These are phyloP conservation scores for Phlebopus sp. DNA, from an alignment of 1,284 basidiomycete genomes.

Conservation along the genomic window DNA sequence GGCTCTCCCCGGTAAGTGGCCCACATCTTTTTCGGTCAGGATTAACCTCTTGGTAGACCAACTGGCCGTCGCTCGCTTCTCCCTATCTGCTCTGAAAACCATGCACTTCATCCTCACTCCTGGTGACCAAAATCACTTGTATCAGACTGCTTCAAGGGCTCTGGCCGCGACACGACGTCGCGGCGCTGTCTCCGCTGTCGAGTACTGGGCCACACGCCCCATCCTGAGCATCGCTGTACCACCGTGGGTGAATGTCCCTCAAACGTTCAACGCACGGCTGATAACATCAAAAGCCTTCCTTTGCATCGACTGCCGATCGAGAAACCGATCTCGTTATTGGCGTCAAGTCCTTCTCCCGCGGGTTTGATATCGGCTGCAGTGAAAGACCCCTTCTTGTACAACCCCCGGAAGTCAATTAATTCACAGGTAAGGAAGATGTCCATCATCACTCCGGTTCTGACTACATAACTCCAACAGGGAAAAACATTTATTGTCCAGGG, in stretches of 20 bases:
- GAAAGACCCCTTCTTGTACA: slow-evolving; percentile 85
- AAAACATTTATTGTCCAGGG: slow-evolving; percentile 76
- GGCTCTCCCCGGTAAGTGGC: slow-evolving; percentile 75
- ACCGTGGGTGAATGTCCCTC: slow-evolving; percentile 50
- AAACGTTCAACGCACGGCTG: slow-evolving; percentile 1
- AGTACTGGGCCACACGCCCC: slow-evolving; percentile 83
- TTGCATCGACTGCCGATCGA: slow-evolving; percentile 70
- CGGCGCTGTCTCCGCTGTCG: slow-evolving; percentile 65
- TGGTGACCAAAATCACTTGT: slow-evolving; percentile 77
- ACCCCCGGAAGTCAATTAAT: slow-evolving; percentile 65
- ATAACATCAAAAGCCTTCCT: slow-evolving; percentile 53
- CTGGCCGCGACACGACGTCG: slow-evolving; percentile 71
- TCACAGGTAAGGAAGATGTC: slow-evolving; percentile 50
- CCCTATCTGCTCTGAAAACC: slow-evolving; percentile 72
- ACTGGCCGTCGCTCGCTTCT: slow-evolving; percentile 72
- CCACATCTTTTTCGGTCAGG: slow-evolving; percentile 7
- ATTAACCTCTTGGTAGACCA: slow-evolving; percentile 54
- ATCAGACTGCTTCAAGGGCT: slow-evolving; percentile 66
- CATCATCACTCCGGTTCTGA: slow-evolving; percentile 2
- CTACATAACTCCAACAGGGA: slow-evolving; percentile 34
- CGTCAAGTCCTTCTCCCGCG: slow-evolving; percentile 37
- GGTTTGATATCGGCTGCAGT: slow-evolving; percentile 51
- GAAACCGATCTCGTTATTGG: slow-evolving; percentile 59
- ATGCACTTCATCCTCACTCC: slow-evolving; percentile 65
- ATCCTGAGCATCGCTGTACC: slow-evolving; percentile 76